phyloP scores from a whole-genome alignment of 78 protist genomes.

The Chrysochromulina tobinii region DNA sequence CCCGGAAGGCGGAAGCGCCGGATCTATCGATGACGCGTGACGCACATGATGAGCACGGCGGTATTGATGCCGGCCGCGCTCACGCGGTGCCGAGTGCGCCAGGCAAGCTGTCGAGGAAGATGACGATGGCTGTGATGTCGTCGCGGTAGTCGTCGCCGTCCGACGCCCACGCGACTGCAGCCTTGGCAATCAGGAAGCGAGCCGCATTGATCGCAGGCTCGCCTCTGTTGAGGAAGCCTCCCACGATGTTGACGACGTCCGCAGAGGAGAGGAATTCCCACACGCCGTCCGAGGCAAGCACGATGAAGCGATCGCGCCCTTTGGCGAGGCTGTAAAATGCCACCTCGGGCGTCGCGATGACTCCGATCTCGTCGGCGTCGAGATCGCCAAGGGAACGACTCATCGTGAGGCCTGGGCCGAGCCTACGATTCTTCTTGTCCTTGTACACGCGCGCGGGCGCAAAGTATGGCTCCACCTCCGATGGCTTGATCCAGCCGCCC shows the following conservation, averaged over 20 bases:
- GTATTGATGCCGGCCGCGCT: too few species aligned
- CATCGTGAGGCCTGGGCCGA: not conserved
- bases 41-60: too few species aligned
- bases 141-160: not conserved
- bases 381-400: not conserved
- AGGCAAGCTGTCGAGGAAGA: not conserved
- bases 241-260: not conserved
- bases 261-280: not conserved
- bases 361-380: not conserved
- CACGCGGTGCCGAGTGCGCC: too few species aligned
- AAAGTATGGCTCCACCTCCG: conserved; percentile 21
- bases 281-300: not conserved
- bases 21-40: too few species aligned
- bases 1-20: too few species aligned
- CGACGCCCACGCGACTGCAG: not conserved
- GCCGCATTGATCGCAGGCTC: not conserved
- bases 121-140: not conserved
- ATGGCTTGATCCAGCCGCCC: conserved; percentile 59
- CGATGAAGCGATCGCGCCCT: not conserved
- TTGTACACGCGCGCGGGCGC: not conserved
- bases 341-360: not conserved
- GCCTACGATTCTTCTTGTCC: not conserved
- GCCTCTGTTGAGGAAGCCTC: not conserved
- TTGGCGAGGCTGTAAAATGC: not conserved
- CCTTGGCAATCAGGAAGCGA: not conserved